Base-by-base conservation (phyloP, 2,329 filamentous ascomycete species). In the Gremmenia infestans region DNA sequence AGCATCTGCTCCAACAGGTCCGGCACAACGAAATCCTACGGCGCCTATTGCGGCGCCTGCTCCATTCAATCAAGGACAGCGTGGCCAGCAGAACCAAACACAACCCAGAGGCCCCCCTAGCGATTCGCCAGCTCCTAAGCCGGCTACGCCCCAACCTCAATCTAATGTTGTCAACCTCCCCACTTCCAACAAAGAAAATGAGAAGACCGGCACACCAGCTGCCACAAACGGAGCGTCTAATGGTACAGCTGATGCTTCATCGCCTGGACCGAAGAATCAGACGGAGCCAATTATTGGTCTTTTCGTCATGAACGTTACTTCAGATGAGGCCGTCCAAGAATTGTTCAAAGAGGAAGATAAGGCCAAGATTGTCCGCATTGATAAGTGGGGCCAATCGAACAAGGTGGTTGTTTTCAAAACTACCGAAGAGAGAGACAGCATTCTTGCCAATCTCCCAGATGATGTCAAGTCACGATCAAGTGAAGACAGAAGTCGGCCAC, bases 391-490 rank as follows among this genome's bases (percentile, higher is more conserved):
- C 39, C 84, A 84, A 67, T 84, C 85, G 59, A 91, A 91, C 76
- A 92, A 87, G 74, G 89, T 96, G 50, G 91, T 90, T 25, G 87
- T 92, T 63, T 97, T 97, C 75, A 84, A 87, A 69, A 89, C 81
- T 2, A 69, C 78, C 3, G 88, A 95, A 63, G 89, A 96, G 50
- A 89, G 93, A 68, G 89, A 92, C 65, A 83, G 81, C 36, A 90
- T 91, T 36, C 80, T 96, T 67, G 81, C 85, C 43, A 85, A 85
- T 61, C 79, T 95, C 56, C 82, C 90, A 5, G 80, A 86, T 14
- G 89, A 94, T 45, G 80, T 87, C 65, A 93, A 92, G 78, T 88
- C 85, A 61, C 81, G 83, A 61, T 80, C 72, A 54, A 70, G 83
- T 35, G 86, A 87, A 66, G 88, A 91, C 61, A 85, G 89, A 60